These are phyloP conservation scores for Lactifluus echinatus DNA, from an alignment of 768 basidiomycete species.

Conservation along the genomic window DNA sequence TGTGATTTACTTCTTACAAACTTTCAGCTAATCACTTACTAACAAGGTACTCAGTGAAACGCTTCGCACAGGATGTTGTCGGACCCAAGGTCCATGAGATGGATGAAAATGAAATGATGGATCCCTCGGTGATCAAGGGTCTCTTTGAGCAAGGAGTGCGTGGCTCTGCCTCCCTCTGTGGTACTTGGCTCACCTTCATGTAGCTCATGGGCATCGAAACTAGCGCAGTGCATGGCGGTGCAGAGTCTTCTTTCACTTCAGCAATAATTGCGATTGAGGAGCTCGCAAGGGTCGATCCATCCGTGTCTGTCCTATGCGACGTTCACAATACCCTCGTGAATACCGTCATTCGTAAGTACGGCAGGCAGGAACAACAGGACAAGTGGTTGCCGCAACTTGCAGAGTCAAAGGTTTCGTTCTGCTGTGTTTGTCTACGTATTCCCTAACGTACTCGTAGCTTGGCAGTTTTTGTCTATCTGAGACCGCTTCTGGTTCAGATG, in stretches of 20 bases:
- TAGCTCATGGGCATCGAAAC: constrained; percentile 99
- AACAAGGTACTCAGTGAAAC: constrained; percentile 49
- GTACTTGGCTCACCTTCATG: not conserved
- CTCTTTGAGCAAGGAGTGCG: constrained; percentile 93
- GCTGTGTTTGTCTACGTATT: not conserved
- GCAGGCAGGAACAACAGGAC: constrained; percentile 73
- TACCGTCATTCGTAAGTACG: constrained; percentile 85
- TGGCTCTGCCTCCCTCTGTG: not conserved
- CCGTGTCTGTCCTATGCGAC: constrained; percentile 93
- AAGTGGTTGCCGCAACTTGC: constrained; percentile 84
- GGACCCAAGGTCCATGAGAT: constrained; percentile 90
- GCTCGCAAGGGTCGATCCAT: constrained; percentile 91
- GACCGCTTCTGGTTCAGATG: constrained; percentile 88
- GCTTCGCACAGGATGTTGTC: constrained; percentile 85
- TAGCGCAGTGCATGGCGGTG: constrained; percentile 68
- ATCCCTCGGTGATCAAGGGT: constrained; percentile 73
- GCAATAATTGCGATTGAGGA: constrained; percentile 97
- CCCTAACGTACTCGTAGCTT: constrained; percentile 42
- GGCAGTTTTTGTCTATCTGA: constrained; percentile 96
- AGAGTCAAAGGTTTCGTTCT: constrained; percentile 51
- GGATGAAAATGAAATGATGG: constrained; percentile 97
- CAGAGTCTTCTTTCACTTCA: constrained; percentile 86
- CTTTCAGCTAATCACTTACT: not conserved
- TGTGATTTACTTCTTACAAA: constrained; percentile 20
- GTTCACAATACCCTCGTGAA: constrained; percentile 99